Conservation (phyloP, 75 land plant genomes). For the Pinus tabuliformis region DNA sequence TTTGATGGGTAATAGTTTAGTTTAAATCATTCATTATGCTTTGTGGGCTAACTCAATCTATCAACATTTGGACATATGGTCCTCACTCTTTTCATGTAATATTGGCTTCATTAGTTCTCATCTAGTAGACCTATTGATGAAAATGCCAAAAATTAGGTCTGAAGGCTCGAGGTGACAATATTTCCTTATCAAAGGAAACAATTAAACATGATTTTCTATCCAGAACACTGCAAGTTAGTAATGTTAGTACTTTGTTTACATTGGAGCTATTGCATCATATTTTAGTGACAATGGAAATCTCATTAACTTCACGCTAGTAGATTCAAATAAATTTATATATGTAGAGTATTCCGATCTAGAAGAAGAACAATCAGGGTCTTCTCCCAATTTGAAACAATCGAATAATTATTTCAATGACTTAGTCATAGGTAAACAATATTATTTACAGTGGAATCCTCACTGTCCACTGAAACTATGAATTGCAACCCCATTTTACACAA, state of each 20-base stretch:
- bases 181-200: slow-evolving; percentile 13
- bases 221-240: neutral
- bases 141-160: slow-evolving; percentile 10
- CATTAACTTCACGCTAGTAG: no score
- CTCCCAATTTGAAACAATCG: no score
- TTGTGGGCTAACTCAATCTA: slow-evolving; percentile 81
- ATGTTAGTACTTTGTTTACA: neutral
- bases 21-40: slow-evolving; percentile 86
- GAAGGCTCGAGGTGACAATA: slow-evolving; percentile 22
- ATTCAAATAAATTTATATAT: no score
- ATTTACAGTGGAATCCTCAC: no score
- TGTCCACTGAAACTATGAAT: no score
- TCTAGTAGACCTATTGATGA: no score
- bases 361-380: no score
- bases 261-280: slow-evolving; percentile 43
- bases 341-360: no score
- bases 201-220: neutral
- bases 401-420: no score
- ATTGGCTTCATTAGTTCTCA: slow-evolving; percentile 13
- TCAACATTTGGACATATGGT: slow-evolving; percentile 69
- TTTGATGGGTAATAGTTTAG: slow-evolving; percentile 62
- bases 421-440: no score
- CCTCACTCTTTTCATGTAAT: slow-evolving; percentile 61
- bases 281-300: no score
- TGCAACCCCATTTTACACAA: no score